phyloP scores from a whole-genome alignment of 2,329 filamentous ascomycete genomes.

The Cladosporium velox region DNA sequence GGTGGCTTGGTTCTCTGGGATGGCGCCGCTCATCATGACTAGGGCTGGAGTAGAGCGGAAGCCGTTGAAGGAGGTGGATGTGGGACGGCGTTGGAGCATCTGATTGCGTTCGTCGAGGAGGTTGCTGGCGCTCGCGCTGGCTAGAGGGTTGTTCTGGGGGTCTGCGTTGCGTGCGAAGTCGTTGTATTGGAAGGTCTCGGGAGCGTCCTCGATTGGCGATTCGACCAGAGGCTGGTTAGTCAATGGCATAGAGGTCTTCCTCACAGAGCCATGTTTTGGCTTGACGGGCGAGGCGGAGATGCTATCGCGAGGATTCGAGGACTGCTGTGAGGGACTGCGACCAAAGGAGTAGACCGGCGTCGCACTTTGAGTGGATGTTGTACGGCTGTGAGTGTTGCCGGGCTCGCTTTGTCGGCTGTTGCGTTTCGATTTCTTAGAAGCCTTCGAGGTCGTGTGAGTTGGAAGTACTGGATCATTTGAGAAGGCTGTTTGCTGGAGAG shows the following conservation, averaged over 20 bases:
- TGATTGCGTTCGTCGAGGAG: slow-evolving; percentile 58
- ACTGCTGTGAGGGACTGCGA: slow-evolving; percentile 22
- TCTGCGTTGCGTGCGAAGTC: slow-evolving; percentile 1
- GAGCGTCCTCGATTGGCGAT: slow-evolving; percentile 38
- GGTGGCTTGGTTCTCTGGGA: slow-evolving; percentile 24
- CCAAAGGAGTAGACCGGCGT: slow-evolving; percentile 28
- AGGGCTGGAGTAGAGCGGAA: slow-evolving; percentile 37
- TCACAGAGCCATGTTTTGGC: slow-evolving; percentile 27
- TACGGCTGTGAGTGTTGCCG: slow-evolving; percentile 6
- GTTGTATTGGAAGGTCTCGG: slow-evolving; percentile 21
- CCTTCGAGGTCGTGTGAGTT: slow-evolving; percentile 43
- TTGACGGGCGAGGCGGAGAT: slow-evolving; percentile 8
- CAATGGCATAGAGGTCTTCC: slow-evolving; percentile 38
- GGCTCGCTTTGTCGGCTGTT: slow-evolving; percentile 18
- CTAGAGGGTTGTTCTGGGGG: slow-evolving; percentile 9
- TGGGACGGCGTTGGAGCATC: slow-evolving; percentile 48
- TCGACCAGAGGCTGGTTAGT: slow-evolving; percentile 39
- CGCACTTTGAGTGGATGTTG: slow-evolving; percentile 15
- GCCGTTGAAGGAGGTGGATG: slow-evolving; percentile 42
- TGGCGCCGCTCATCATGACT: slow-evolving; percentile 26
- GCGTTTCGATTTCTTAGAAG: slow-evolving; percentile 23
- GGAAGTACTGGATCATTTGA: slow-evolving; percentile 46
- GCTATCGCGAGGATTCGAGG: slow-evolving; percentile 24
- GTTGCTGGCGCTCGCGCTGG: slow-evolving; percentile 37
- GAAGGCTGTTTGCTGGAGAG: slow-evolving; percentile 19